Conservation (phyloP, 805 yeast species). For the Myxozyma mucilagina region DNA sequence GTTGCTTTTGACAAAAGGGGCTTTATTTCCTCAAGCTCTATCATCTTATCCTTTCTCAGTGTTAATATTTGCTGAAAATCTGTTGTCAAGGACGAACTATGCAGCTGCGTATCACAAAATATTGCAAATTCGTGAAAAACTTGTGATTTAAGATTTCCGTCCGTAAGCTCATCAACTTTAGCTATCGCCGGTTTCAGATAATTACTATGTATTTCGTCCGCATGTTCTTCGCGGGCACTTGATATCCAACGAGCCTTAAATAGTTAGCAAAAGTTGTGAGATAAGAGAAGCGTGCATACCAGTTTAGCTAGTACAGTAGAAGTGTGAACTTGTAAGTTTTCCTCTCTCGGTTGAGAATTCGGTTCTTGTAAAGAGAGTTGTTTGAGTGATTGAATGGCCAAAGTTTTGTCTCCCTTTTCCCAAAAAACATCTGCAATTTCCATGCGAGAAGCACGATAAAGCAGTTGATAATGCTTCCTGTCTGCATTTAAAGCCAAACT, state of each 20-base stretch:
- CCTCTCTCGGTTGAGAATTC: neutral
- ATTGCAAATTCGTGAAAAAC: conserved; percentile 63
- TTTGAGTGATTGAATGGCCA: conserved; percentile 58
- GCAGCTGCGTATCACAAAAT: conserved; percentile 69
- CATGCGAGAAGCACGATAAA: conserved; percentile 40
- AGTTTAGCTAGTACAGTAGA: conserved; percentile 16
- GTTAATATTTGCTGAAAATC: conserved; percentile 47
- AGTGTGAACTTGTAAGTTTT: conserved; percentile 12
- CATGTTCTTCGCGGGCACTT: conserved; percentile 66
- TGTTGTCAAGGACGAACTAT: conserved; percentile 47
- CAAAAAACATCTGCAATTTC: conserved; percentile 65
- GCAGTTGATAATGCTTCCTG: neutral
- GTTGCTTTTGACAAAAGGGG: conserved; percentile 50
- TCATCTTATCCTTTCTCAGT: conserved; percentile 35
- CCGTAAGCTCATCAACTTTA: conserved; percentile 32
- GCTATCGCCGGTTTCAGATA: conserved; percentile 55
- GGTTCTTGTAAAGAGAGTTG: conserved; percentile 18
- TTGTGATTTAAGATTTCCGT: conserved; percentile 41
- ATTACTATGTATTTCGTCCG: conserved; percentile 55
- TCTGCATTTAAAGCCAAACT: neutral
- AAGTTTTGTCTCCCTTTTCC: conserved; percentile 56
- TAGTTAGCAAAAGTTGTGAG: neutral
- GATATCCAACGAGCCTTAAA: conserved; percentile 64
- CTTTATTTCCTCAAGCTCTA: conserved; percentile 46
- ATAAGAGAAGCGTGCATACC: conserved; percentile 9